Conservation (phyloP, 345 rosid species). For the Salix caprea region DNA sequence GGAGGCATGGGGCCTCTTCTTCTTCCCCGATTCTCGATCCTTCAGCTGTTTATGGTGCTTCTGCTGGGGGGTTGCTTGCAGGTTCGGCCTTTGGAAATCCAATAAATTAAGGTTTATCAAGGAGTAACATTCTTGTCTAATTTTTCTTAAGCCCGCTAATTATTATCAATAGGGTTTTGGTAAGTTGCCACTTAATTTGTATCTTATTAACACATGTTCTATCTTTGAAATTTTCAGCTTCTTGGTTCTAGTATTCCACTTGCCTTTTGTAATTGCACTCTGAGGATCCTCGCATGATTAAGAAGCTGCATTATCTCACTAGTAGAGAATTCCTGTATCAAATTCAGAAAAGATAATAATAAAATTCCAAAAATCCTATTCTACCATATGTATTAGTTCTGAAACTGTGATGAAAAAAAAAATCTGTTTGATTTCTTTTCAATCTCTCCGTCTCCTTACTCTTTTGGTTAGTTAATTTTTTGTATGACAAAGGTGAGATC, state of each 20-base stretch:
- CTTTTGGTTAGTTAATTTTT: background rate
- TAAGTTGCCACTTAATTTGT: constrained; percentile 21
- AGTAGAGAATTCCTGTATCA: constrained; percentile 13
- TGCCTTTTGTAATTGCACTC: constrained; percentile 19
- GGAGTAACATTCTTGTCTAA: constrained; percentile 3
- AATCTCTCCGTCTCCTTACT: background rate
- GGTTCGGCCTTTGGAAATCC: constrained; percentile 66
- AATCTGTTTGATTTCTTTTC: constrained; percentile 15
- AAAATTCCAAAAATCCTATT: constrained; percentile 7
- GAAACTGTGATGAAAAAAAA: constrained; percentile 11
- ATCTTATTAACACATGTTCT: constrained; percentile 9
- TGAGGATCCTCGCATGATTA: constrained; percentile 13
- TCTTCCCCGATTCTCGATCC: constrained; percentile 57
- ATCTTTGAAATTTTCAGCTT: constrained; percentile 15
- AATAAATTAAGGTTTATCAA: constrained; percentile 33
- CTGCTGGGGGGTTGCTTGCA: constrained; percentile 57
- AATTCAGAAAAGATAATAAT: constrained; percentile 7
- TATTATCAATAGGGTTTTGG: constrained; percentile 30
- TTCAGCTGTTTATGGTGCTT: constrained; percentile 55
- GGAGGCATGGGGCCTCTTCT: constrained; percentile 49
- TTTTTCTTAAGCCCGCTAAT: constrained; percentile 24
- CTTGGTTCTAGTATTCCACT: constrained; percentile 9
- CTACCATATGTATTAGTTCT: constrained; percentile 20
- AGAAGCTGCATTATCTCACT: constrained; percentile 22
- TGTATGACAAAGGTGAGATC: constrained; percentile 27